Evolutionary conservation across 1,284 basidiomycete species (phyloP).

Genomic region (Pulchroboletus neoregius): DNA sequence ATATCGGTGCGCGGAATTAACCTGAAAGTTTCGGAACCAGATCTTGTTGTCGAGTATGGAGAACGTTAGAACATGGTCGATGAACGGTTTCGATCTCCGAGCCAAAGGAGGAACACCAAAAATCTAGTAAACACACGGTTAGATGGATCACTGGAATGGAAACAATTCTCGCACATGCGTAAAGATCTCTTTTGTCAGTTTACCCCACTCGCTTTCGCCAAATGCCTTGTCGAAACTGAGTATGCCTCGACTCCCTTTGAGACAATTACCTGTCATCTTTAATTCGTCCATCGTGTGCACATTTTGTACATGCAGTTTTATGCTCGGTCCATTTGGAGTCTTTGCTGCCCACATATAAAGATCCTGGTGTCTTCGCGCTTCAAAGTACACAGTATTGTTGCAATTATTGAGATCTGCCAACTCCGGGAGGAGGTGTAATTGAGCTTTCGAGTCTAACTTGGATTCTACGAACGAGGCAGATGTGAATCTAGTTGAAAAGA

Average conservation of each 20-base stretch:
- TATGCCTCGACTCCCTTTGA: slow-evolving; percentile 92
- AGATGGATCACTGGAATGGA: slow-evolving; percentile 5
- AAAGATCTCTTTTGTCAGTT: slow-evolving; percentile 91
- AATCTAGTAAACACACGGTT: slow-evolving; percentile 53
- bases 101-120: slow-evolving; percentile 92
- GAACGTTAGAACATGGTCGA: slow-evolving; percentile 97
- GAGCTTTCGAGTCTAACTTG: slow-evolving; percentile 96
- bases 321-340: slow-evolving; percentile 95
- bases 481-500: not conserved
- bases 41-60: slow-evolving; percentile 95
- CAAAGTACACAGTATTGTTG: slow-evolving; percentile 97
- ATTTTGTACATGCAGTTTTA: slow-evolving; percentile 98
- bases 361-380: slow-evolving; percentile 93
- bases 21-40: slow-evolving; percentile 99
- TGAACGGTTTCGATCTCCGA: slow-evolving; percentile 91
- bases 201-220: slow-evolving; percentile 86
- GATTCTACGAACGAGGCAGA: slow-evolving; percentile 57
- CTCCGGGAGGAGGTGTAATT: slow-evolving; percentile 91
- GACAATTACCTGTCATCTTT: slow-evolving; percentile 99
- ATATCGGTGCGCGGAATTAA: slow-evolving; percentile 31
- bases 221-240: slow-evolving; percentile 92
- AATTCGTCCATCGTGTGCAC: slow-evolving; percentile 99
- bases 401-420: slow-evolving; percentile 98
- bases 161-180: slow-evolving; percentile 74
- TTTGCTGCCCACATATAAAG: slow-evolving; percentile 97